Percentiles rank a stretch among this genome's conserved stretches.
phyloP scores from a whole-genome alignment of 2,329 filamentous ascomycete species.

The Volutella citrinella region DNA sequence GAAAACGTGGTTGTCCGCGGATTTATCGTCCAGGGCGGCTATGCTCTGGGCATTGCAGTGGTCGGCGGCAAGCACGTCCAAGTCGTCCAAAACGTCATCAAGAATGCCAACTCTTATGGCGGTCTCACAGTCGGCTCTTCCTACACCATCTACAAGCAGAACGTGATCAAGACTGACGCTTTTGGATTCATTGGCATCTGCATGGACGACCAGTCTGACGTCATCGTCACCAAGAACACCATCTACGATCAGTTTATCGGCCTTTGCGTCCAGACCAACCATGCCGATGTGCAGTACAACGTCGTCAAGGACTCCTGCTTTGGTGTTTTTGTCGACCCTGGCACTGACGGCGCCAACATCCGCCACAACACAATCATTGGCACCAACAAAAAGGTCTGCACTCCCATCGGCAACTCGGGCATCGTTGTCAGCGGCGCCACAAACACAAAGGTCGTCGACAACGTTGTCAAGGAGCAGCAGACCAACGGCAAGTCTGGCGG shows the following conservation, averaged over 20 bases:
- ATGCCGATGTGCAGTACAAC: slow-evolving; percentile 31
- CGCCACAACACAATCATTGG: slow-evolving; percentile 26
- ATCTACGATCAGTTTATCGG: slow-evolving; percentile 29
- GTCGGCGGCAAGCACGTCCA: slow-evolving; percentile 30
- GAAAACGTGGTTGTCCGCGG: slow-evolving; percentile 31
- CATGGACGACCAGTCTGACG: slow-evolving; percentile 31
- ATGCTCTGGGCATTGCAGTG: slow-evolving; percentile 34
- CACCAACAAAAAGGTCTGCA: slow-evolving; percentile 12
- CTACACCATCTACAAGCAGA: slow-evolving; percentile 25
- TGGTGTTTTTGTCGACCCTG: slow-evolving; percentile 32
- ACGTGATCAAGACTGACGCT: slow-evolving; percentile 21
- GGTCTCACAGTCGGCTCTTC: slow-evolving; percentile 33
- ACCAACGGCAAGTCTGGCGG: slow-evolving; percentile 15
- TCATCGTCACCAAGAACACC: slow-evolving; percentile 26
- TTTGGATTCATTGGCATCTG: slow-evolving; percentile 30
- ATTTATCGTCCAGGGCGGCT: slow-evolving; percentile 30
- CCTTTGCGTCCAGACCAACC: slow-evolving; percentile 33
- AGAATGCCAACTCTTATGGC: slow-evolving; percentile 29
- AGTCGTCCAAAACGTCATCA: slow-evolving; percentile 26
- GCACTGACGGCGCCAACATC: slow-evolving; percentile 26
- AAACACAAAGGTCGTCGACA: slow-evolving; percentile 25
- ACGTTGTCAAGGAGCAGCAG: slow-evolving; percentile 24
- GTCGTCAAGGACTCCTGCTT: slow-evolving; percentile 27
- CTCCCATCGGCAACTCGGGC: slow-evolving; percentile 13
- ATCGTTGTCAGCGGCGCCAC: slow-evolving; percentile 27